Conservation (phyloP, 2,329 filamentous ascomycete genomes). For the Penicillium sp. region DNA sequence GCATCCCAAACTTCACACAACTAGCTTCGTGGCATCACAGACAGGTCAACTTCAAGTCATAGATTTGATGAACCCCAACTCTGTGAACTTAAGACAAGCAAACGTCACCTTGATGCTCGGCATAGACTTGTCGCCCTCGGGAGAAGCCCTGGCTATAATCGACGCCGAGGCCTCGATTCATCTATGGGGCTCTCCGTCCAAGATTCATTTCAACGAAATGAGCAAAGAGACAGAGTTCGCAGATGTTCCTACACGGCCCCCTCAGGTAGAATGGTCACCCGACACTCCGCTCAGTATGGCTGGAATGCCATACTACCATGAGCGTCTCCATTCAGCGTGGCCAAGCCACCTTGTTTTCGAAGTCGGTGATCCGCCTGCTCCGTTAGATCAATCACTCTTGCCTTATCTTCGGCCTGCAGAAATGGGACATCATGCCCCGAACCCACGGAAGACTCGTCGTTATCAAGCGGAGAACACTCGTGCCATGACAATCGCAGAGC, state of each 20-base stretch:
- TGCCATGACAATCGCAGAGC: conserved; percentile 59
- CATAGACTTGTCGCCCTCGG: conserved; percentile 84
- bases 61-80: conserved; percentile 90
- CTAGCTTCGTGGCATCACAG: conserved; percentile 89
- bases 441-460: conserved; percentile 70
- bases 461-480: conserved; percentile 84
- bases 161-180: conserved; percentile 79
- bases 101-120: conserved; percentile 76
- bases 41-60: conserved; percentile 93
- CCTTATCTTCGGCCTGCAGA: conserved; percentile 70
- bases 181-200: conserved; percentile 84
- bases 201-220: conserved; percentile 84
- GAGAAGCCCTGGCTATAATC: conserved; percentile 78
- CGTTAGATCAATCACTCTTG: conserved; percentile 71
- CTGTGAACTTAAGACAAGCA: conserved; percentile 80
- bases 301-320: conserved; percentile 92
- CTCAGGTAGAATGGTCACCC: conserved; percentile 67
- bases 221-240: conserved; percentile 77
- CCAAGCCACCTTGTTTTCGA: conserved; percentile 81
- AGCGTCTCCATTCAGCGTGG: conserved; percentile 85
- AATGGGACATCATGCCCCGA: conserved; percentile 76
- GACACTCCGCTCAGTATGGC: conserved; percentile 82
- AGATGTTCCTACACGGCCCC: conserved; percentile 64
- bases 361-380: conserved; percentile 77
- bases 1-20: conserved; percentile 94